phyloP scores from a whole-genome alignment of 176 grass and related monocot genomes.

The Bolboschoenus planiculmis region DNA sequence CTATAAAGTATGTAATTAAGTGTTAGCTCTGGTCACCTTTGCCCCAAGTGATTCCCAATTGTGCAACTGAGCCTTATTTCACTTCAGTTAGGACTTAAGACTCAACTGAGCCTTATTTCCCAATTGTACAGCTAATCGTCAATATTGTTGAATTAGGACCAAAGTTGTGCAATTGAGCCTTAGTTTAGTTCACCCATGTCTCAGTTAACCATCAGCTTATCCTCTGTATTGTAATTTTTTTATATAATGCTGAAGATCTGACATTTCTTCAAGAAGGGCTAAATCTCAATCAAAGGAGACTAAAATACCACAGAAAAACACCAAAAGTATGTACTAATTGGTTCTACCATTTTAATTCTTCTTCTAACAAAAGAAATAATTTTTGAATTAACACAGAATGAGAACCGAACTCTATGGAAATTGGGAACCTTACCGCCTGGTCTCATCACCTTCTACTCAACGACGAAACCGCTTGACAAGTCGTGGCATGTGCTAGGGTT shows the following conservation, averaged over 20 bases:
- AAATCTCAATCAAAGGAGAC: not conserved
- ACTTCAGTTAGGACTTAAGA: not conserved
- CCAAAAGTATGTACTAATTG: not conserved
- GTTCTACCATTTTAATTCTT: not conserved
- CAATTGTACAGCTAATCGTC: not conserved
- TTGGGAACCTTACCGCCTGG: slow-evolving; percentile 83
- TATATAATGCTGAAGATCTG: not conserved
- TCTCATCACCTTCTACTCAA: slow-evolving; percentile 97
- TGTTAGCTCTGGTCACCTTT: not conserved
- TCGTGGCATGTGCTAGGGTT: slow-evolving; percentile 98
- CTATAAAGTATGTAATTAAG: not conserved
- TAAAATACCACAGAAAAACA: not conserved
- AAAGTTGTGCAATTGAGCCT: not conserved
- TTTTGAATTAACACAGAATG: slow-evolving; percentile 52
- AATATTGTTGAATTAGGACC: not conserved
- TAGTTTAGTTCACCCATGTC: not conserved
- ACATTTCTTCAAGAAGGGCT: not conserved
- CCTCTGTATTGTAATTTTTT: not conserved
- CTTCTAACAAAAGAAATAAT: not conserved
- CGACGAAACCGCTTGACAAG: slow-evolving; percentile 88
- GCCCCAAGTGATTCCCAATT: not conserved
- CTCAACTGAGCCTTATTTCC: not conserved
- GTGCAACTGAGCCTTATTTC: not conserved
- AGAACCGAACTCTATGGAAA: slow-evolving; percentile 91
- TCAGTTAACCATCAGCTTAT: not conserved